phyloP scores from a whole-genome alignment of 164 flowering plant genomes.

The grape (Vitis vinifera) region ASM3070453v1 NC_081812.1:14568001-14568500 shows the following conservation, averaged over 20 bases:
- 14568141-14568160: constrained; percentile 67
- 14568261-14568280: constrained; percentile 21
- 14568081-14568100: constrained; percentile 72
- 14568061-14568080: constrained; percentile 78
- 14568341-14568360: neutral
- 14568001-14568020: constrained; percentile 32
- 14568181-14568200: constrained; percentile 73
- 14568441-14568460: too few species aligned
- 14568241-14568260: constrained; percentile 12
- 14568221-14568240: neutral
- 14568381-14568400: too few species aligned
- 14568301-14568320: neutral
- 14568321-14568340: neutral
- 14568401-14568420: too few species aligned
- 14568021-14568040: constrained; percentile 95
- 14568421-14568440: too few species aligned
- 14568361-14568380: too few species aligned
- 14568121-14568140: constrained; percentile 90
- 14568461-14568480: too few species aligned
- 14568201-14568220: constrained; percentile 22
- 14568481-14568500: too few species aligned
- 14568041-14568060: constrained; percentile 89
- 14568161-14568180: constrained; percentile 73
- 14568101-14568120: constrained; percentile 86
- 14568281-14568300: neutral